A percentile compares a stretch with the other conserved stretches of the same genome.
phyloP scores from a whole-genome alignment of 1,139 yeast genomes.

The Pichia sp. region DNA sequence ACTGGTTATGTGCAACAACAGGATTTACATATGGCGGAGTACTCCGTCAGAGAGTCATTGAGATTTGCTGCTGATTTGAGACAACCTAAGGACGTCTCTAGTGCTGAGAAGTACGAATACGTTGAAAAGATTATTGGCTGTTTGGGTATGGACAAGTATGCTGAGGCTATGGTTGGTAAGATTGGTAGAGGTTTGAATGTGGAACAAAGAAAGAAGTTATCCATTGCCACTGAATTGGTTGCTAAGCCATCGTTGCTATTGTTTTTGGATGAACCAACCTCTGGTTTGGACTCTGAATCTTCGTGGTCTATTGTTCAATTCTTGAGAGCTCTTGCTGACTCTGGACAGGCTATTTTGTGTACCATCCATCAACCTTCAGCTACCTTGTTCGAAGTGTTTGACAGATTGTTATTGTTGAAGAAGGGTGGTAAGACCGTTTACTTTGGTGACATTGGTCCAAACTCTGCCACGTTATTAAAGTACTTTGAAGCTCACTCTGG shows the following conservation, averaged over 20 bases:
- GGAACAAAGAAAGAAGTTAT: conserved; percentile 41
- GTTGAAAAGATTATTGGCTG: conserved; percentile 48
- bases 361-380: conserved; percentile 60
- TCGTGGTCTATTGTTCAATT: conserved; percentile 48
- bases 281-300: conserved; percentile 52
- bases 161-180: conserved; percentile 52
- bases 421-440: conserved; percentile 56
- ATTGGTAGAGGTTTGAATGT: conserved; percentile 54
- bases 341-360: conserved; percentile 51
- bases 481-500: conserved; percentile 39
- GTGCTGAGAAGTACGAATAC: conserved; percentile 43
- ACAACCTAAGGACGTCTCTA: conserved; percentile 42
- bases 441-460: conserved; percentile 54
- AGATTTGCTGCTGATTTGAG: conserved; percentile 51
- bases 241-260: conserved; percentile 47
- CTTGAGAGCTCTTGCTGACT: conserved; percentile 40
- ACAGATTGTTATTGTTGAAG: conserved; percentile 39
- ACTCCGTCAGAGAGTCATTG: conserved; percentile 50
- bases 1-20: conserved; percentile 60
- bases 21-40: conserved; percentile 48
- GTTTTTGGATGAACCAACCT: conserved; percentile 50
- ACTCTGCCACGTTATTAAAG: conserved; percentile 41
- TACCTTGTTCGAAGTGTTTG: conserved; percentile 46
- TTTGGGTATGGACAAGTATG: conserved; percentile 47
- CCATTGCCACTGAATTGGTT: conserved; percentile 48